Percentiles rank a stretch among this genome's conserved stretches.
phyloP scores from a whole-genome alignment of 176 grass and related monocot species.

The Oryza glumipatula region DNA sequence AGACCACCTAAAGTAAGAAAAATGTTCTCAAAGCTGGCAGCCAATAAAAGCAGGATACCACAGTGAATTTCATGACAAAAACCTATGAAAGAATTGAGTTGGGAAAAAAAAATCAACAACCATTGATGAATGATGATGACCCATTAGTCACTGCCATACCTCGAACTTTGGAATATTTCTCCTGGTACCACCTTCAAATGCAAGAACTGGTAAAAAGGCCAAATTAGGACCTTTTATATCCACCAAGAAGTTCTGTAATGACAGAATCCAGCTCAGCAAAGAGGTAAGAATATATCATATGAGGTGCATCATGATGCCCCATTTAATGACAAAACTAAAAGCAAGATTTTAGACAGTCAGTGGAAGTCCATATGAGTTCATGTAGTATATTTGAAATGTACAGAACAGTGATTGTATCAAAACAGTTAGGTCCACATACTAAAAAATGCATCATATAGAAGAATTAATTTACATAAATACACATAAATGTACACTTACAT shows the following conservation, averaged over 20 bases:
- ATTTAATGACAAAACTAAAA: slow-evolving; percentile 26
- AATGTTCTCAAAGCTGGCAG: not conserved
- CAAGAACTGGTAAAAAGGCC: slow-evolving; percentile 76
- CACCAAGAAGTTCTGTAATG: slow-evolving; percentile 88
- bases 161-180: slow-evolving; percentile 96
- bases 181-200: slow-evolving; percentile 96
- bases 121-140: not conserved
- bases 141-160: slow-evolving; percentile 49
- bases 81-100: not conserved
- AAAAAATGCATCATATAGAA: slow-evolving; percentile 11
- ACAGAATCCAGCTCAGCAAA: slow-evolving; percentile 13
- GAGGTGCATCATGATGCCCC: not conserved
- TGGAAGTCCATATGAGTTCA: slow-evolving; percentile 5
- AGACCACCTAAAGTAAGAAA: not conserved
- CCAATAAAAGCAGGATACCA: not conserved
- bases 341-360: not conserved
- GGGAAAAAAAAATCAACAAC: not conserved
- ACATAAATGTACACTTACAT: slow-evolving; percentile 66
- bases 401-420: not conserved
- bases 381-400: slow-evolving; percentile 7
- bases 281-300: slow-evolving; percentile 30
- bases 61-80: slow-evolving; percentile 18
- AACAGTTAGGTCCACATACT: not conserved
- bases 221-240: slow-evolving; percentile 89
- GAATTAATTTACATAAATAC: slow-evolving; percentile 15